Evolutionary conservation across 2,329 filamentous ascomycete genomes (phyloP).

Genomic region (Chaetomium globosum): DNA sequence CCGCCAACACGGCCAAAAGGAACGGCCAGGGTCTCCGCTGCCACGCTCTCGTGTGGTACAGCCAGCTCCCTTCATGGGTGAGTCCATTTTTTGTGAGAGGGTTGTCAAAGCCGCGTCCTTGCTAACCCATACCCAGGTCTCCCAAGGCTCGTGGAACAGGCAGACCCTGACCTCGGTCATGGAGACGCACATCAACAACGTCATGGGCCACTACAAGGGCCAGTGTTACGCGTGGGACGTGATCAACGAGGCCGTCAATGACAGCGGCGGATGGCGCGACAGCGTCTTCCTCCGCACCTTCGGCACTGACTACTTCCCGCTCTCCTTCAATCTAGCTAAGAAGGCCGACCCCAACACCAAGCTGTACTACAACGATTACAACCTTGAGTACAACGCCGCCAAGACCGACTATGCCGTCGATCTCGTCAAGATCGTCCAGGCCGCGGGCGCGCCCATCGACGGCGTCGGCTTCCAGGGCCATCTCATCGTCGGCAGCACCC

Average conservation of each 20-base stretch:
- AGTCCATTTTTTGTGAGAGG: slow-evolving; percentile 17
- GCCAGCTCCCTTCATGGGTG: slow-evolving; percentile 57
- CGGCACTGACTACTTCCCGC: slow-evolving; percentile 58
- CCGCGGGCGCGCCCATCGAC: slow-evolving; percentile 59
- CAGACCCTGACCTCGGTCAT: slow-evolving; percentile 57
- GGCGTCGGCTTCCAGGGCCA: slow-evolving; percentile 66
- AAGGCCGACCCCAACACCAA: slow-evolving; percentile 59
- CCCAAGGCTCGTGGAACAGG: slow-evolving; percentile 56
- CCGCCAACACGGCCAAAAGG: slow-evolving; percentile 51
- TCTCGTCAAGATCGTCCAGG: slow-evolving; percentile 51
- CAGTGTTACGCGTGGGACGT: slow-evolving; percentile 68
- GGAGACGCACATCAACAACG: slow-evolving; percentile 62
- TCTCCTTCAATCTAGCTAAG: slow-evolving; percentile 60
- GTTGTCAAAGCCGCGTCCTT: background rate
- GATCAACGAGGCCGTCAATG: slow-evolving; percentile 64
- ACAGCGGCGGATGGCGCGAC: slow-evolving; percentile 57
- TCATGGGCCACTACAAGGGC: slow-evolving; percentile 60
- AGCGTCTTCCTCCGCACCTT: slow-evolving; percentile 59
- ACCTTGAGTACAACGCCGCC: slow-evolving; percentile 56
- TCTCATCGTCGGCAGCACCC: slow-evolving; percentile 58
- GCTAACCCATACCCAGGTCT: slow-evolving; percentile 27
- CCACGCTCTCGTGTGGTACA: slow-evolving; percentile 61
- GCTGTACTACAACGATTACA: slow-evolving; percentile 62
- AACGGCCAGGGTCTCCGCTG: slow-evolving; percentile 61
- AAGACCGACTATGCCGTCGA: slow-evolving; percentile 51